Percentiles rank a stretch among this genome's conserved stretches.
Conservation (phyloP, 2,329 filamentous ascomycete genomes). For the Fusarium sp. region DNA sequence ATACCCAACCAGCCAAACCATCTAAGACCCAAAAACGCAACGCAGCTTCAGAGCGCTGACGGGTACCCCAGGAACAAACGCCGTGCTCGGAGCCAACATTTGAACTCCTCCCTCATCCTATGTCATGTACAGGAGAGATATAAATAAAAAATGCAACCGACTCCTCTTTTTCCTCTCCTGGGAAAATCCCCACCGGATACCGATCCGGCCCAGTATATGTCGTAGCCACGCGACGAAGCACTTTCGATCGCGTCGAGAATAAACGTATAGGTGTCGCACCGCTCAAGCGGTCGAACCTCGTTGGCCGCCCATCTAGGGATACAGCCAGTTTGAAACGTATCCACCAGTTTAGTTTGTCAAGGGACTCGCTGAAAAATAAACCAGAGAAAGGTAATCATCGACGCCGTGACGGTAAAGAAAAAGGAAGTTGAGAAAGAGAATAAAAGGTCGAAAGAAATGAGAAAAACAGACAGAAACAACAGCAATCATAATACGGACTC, state of each 20-base stretch:
- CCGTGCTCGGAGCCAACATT: conserved; percentile 28
- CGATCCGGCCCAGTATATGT: conserved; percentile 40
- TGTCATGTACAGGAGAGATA: conserved; percentile 31
- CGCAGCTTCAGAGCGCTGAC: conserved; percentile 9
- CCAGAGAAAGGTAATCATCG: conserved; percentile 28
- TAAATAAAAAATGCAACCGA: conserved; percentile 29
- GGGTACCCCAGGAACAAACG: conserved; percentile 27
- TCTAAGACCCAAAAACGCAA: conserved; percentile 8
- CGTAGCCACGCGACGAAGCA: conserved; percentile 43
- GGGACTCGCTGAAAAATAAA: conserved; percentile 38
- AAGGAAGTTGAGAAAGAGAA: conserved; percentile 18
- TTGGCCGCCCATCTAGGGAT: conserved; percentile 32
- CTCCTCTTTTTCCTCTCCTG: conserved; percentile 38
- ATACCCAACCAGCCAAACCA: background rate
- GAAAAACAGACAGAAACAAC: conserved; percentile 4
- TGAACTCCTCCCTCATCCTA: conserved; percentile 26
- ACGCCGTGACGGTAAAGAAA: conserved; percentile 38
- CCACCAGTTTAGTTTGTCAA: conserved; percentile 39
- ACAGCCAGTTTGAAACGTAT: conserved; percentile 33
- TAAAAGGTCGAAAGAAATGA: background rate
- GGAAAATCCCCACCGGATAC: conserved; percentile 23
- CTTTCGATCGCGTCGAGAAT: conserved; percentile 45
- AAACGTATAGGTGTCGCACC: conserved; percentile 43
- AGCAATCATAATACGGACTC: conserved; percentile 33
- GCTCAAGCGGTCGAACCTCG: conserved; percentile 19